Percentiles rank a stretch among this genome's conserved stretches.
phyloP scores from a whole-genome alignment of 2,329 filamentous ascomycete species.

The Alternaria alternata region DNA sequence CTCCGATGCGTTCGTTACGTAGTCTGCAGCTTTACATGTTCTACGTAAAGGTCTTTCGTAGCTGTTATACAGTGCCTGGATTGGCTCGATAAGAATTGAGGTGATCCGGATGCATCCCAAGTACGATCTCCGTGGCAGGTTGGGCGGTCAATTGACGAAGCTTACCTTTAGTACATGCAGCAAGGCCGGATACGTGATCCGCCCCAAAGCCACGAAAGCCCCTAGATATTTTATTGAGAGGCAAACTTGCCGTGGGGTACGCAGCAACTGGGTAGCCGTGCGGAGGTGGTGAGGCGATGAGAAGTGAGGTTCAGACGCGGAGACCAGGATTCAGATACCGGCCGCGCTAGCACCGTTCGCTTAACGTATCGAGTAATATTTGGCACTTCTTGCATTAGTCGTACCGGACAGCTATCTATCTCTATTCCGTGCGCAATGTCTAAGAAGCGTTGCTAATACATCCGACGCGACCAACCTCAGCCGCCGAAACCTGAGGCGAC shows the following conservation, averaged over 20 bases:
- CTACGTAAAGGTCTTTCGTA: conserved; percentile 25
- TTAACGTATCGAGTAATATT: conserved; percentile 34
- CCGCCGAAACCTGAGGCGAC: not conserved
- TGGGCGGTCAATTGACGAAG: conserved; percentile 12
- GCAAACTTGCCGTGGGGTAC: conserved; percentile 25
- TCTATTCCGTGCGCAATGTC: conserved; percentile 30
- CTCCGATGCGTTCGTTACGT: conserved; percentile 34
- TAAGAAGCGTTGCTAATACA: conserved; percentile 30
- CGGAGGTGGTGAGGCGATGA: conserved; percentile 23
- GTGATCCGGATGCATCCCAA: not conserved
- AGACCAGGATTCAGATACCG: conserved; percentile 32
- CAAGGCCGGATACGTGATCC: conserved; percentile 4
- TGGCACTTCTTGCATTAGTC: conserved; percentile 32
- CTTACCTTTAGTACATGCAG: not conserved
- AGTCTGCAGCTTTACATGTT: conserved; percentile 23
- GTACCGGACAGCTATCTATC: conserved; percentile 29
- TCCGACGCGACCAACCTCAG: conserved; percentile 1
- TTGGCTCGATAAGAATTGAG: conserved; percentile 19
- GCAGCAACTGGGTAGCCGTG: conserved; percentile 16
- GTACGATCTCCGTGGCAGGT: conserved; percentile 6
- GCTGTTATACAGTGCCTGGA: conserved; percentile 5
- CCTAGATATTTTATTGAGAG: conserved; percentile 15
- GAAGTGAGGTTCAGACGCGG: conserved; percentile 29
- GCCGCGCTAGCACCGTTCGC: conserved; percentile 22
- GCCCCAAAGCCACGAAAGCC: conserved; percentile 1